Conservation (phyloP, 139 green algal genomes). For the Helicosporidium sp. region DNA sequence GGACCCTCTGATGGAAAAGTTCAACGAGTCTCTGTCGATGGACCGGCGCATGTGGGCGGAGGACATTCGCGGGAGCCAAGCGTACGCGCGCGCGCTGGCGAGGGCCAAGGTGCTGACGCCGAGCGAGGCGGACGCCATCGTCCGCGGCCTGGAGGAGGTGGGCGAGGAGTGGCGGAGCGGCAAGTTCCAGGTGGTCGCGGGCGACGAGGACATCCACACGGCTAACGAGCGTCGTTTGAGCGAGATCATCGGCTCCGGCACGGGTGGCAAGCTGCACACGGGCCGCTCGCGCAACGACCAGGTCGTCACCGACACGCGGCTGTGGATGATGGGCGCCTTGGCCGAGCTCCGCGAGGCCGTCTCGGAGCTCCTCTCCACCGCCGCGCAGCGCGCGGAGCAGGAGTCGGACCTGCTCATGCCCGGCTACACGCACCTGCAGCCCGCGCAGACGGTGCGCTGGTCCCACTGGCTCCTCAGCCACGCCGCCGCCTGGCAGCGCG, state of each 20-base stretch:
- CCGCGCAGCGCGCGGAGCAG: conserved; percentile 52
- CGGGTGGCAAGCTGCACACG: conserved; percentile 97
- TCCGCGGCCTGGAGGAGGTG: conserved; percentile 56
- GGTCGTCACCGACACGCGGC: conserved; percentile 86
- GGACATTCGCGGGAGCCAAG: conserved; percentile 72
- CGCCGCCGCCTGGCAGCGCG: conserved; percentile 72
- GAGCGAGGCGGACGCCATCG: conserved; percentile 51
- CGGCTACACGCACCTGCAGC: conserved; percentile 92
- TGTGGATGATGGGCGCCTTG: conserved; percentile 72
- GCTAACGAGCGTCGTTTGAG: conserved; percentile 82
- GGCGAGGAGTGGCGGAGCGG: conserved; percentile 40
- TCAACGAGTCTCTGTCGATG: conserved; percentile 82
- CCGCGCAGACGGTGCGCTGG: conserved; percentile 80
- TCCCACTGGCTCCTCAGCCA: conserved; percentile 87
- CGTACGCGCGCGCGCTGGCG: conserved; percentile 70
- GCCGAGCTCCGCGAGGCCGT: conserved; percentile 41
- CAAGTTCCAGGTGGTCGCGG: conserved; percentile 55
- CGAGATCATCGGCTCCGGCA: conserved; percentile 68
- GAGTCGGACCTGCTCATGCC: conserved; percentile 84
- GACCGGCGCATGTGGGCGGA: conserved; percentile 85
- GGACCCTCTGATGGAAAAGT: conserved; percentile 90
- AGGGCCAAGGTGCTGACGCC: conserved; percentile 68
- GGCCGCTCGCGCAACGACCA: conserved; percentile 90
- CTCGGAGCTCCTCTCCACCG: conserved; percentile 56
- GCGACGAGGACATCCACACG: conserved; percentile 95